Percentiles rank a stretch among this genome's conserved stretches.
Conservation (phyloP, 2,329 filamentous ascomycete genomes). For the Fusarium penzigii region DNA sequence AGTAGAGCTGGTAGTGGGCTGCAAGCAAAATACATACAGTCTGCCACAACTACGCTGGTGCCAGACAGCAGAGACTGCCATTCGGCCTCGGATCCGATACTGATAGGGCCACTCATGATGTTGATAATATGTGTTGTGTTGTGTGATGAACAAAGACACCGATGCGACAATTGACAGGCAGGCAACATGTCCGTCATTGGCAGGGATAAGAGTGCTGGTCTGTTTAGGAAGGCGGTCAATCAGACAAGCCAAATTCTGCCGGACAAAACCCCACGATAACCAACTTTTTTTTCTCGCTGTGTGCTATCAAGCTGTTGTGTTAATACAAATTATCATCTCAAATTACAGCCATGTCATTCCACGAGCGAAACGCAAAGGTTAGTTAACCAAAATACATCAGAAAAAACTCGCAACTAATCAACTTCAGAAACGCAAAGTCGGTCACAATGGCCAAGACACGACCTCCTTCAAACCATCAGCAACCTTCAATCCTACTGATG, state of each 20-base stretch:
- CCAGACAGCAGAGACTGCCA: constrained; percentile 72
- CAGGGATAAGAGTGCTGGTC: neutral
- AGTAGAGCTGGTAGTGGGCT: neutral
- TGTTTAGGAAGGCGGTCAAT: constrained; percentile 24
- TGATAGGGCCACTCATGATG: constrained; percentile 49
- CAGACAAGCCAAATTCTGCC: constrained; percentile 29
- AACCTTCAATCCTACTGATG: constrained; percentile 63
- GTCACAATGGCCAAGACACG: constrained; percentile 37
- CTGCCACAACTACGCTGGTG: constrained; percentile 80
- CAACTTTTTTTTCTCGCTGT: constrained; percentile 19
- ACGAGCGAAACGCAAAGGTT: constrained; percentile 37
- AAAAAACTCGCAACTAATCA: neutral
- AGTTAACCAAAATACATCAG: neutral
- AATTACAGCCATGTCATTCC: constrained; percentile 28
- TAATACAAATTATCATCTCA: no score
- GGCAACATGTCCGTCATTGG: neutral
- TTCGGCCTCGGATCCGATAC: constrained; percentile 66
- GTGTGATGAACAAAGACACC: neutral
- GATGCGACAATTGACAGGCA: constrained; percentile 9
- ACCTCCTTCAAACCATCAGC: constrained; percentile 67
- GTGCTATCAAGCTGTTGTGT: no score
- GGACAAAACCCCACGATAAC: constrained; percentile 20
- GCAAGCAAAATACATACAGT: constrained; percentile 64
- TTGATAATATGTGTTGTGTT: constrained; percentile 6
- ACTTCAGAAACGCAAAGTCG: constrained; percentile 52